A percentile compares a stretch with the other conserved stretches of the same genome.
These are phyloP conservation scores for Pestalotiopsis fici DNA, from an alignment of 2,329 filamentous ascomycete species.

Conservation along the genomic window DNA sequence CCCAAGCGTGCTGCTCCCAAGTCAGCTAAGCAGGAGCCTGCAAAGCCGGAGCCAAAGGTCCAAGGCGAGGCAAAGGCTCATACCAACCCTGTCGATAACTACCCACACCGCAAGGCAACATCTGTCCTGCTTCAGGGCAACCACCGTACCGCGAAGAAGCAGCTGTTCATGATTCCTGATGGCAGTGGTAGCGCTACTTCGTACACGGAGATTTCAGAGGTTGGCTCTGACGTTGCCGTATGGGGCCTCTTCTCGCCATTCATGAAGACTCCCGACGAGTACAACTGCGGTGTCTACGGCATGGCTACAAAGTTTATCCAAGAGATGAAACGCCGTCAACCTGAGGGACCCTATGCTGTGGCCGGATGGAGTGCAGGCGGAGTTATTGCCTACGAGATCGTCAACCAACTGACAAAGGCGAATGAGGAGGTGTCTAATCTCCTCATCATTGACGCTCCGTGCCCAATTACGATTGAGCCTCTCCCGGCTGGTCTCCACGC, in stretches of 20 bases:
- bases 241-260: slow-evolving; percentile 70
- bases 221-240: slow-evolving; percentile 48
- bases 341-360: slow-evolving; percentile 66
- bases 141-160: slow-evolving; percentile 44
- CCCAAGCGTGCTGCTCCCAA: slow-evolving; percentile 35
- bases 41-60: slow-evolving; percentile 48
- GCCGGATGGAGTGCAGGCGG: slow-evolving; percentile 79
- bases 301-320: slow-evolving; percentile 65
- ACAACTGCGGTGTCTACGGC: slow-evolving; percentile 65
- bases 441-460: slow-evolving; percentile 67
- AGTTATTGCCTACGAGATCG: slow-evolving; percentile 69
- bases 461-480: slow-evolving; percentile 67
- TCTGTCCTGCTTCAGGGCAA: slow-evolving; percentile 50
- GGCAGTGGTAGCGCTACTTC: slow-evolving; percentile 65
- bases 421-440: slow-evolving; percentile 61
- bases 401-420: slow-evolving; percentile 58
- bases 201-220: slow-evolving; percentile 61
- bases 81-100: slow-evolving; percentile 39
- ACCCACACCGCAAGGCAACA: slow-evolving; percentile 51
- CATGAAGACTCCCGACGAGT: slow-evolving; percentile 69
- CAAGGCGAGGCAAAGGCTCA: slow-evolving; percentile 17
- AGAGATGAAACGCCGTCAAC: slow-evolving; percentile 73
- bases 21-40: slow-evolving; percentile 16
- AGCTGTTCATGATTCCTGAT: slow-evolving; percentile 57
- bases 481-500: slow-evolving; percentile 67